These are phyloP conservation scores for Aristolochia contorta DNA, from an alignment of 164 flowering plant species.

Conservation along the genomic window DNA sequence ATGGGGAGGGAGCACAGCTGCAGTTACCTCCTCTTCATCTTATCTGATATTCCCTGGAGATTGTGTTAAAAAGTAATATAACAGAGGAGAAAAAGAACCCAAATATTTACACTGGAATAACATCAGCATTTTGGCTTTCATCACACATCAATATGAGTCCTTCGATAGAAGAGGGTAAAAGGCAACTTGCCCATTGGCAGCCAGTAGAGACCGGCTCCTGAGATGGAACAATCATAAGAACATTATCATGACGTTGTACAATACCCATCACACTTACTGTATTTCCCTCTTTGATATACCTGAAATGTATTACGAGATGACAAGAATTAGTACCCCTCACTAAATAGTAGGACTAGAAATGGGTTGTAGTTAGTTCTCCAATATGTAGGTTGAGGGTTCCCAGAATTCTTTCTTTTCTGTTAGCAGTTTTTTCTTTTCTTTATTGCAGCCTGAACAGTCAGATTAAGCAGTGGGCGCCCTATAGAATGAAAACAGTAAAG, in stretches of 20 bases:
- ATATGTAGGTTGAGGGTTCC: too few species aligned
- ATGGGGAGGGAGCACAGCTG: too few species aligned
- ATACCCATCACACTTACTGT: conserved; percentile 92
- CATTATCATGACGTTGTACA: conserved; percentile 74
- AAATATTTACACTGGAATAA: conserved; percentile 60
- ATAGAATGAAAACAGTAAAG: too few species aligned
- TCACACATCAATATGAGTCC: conserved; percentile 74
- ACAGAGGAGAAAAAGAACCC: conserved; percentile 2
- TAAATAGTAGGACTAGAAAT: background rate
- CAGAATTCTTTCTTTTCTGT: too few species aligned
- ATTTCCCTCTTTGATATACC: conserved; percentile 91
- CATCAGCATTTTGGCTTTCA: conserved; percentile 65
- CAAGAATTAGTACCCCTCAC: background rate
- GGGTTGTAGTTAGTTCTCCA: too few species aligned
- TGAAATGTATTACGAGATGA: conserved; percentile 13
- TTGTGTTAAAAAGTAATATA: background rate
- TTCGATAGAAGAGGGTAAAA: conserved; percentile 64
- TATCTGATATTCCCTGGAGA: conserved; percentile 13
- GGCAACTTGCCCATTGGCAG: conserved; percentile 77
- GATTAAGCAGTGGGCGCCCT: too few species aligned
- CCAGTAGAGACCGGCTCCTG: conserved; percentile 65
- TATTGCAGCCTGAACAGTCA: too few species aligned
- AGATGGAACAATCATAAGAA: conserved; percentile 84
- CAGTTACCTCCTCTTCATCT: conserved; percentile 1
- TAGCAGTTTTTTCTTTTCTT: too few species aligned